Evolutionary conservation across 805 yeast genomes (phyloP), one percentile per base, ranked within the genome.

Genomic region (Metschnikowia koreensis): DNA sequence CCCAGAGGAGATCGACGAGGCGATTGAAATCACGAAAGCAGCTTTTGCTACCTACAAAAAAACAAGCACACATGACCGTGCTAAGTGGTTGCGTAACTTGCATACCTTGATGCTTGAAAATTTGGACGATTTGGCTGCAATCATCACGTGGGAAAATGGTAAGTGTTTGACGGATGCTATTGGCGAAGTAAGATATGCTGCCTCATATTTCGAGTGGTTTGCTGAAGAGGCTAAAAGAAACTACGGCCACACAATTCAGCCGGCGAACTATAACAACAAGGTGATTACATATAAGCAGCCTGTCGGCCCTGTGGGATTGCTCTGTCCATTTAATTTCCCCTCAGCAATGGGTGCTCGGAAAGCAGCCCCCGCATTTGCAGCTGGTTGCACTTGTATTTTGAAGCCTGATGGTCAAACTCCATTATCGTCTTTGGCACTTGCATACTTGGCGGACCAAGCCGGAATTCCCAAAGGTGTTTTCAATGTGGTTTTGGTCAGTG

Each of bases 251-350:
- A 79, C 84, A 2, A 81, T 81, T 51, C 85, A 80, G 59, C 83
- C 86, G 9, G 53, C 76, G 22, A 78, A 76, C 60, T 70, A 75
- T 44, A 66, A 75, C 47, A 81, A 79, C 60, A 76, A 83, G 63
- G 78, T 79, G 22, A 69, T 77, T 54, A 81, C 87, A 17, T 60
- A 73, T 46, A 80, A 77, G 58, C 83, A 82, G 61, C 86, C 87
- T 6, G 76, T 83, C 47, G 89, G 89, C 46, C 83, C 81, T 7
- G 81, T 83, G 44, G 86, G 84, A 33, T 73, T 81, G 54, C 78
- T 83, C 57, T 79, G 84, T 50, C 88, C 88, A 31, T 83, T 85
- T 81, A 83, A 83, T 65, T 83, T 83, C 70, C 89, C 89, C 31
- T 70, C 75, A 52, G 87, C 86, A 13, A 83, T 83, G 87, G 81